Evolutionary conservation across 23 red algal species (phyloP).

Genomic region (Gracilaria domingensis): DNA sequence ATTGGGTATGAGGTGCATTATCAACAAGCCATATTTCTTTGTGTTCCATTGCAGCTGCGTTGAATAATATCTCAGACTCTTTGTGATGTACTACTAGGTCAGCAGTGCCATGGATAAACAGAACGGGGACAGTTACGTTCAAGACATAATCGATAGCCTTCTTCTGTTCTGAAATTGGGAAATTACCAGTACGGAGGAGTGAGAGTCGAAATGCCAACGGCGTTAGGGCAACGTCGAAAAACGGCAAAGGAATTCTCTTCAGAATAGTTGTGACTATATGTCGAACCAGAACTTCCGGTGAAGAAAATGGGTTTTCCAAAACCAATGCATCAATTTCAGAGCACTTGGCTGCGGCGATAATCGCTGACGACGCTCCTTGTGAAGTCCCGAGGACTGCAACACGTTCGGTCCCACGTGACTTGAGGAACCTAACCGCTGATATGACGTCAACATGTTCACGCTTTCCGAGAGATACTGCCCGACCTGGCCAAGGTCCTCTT

Average conservation of each 20-base stretch:
- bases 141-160: slow-evolving; percentile 14
- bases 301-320: slow-evolving; percentile 66
- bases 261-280: slow-evolving; percentile 16
- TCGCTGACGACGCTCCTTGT: slow-evolving; percentile 55
- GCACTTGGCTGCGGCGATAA: slow-evolving; percentile 40
- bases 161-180: neutral
- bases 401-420: slow-evolving; percentile 22
- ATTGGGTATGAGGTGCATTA: slow-evolving; percentile 39
- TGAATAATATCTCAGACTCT: slow-evolving; percentile 18
- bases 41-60: neutral
- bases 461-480: slow-evolving; percentile 48
- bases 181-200: slow-evolving; percentile 28
- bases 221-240: slow-evolving; percentile 1
- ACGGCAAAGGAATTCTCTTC: neutral
- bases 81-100: slow-evolving; percentile 24
- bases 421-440: slow-evolving; percentile 36
- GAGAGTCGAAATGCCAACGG: slow-evolving; percentile 17
- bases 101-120: slow-evolving; percentile 55
- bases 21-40: slow-evolving; percentile 40
- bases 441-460: slow-evolving; percentile 62
- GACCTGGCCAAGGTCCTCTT: slow-evolving; percentile 39
- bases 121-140: slow-evolving; percentile 7
- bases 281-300: slow-evolving; percentile 39
- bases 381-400: slow-evolving; percentile 64
- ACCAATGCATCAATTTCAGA: slow-evolving; percentile 41